Base-by-base conservation (phyloP, 2,329 filamentous ascomycete species). In the Neobulgaria alba region DNA sequence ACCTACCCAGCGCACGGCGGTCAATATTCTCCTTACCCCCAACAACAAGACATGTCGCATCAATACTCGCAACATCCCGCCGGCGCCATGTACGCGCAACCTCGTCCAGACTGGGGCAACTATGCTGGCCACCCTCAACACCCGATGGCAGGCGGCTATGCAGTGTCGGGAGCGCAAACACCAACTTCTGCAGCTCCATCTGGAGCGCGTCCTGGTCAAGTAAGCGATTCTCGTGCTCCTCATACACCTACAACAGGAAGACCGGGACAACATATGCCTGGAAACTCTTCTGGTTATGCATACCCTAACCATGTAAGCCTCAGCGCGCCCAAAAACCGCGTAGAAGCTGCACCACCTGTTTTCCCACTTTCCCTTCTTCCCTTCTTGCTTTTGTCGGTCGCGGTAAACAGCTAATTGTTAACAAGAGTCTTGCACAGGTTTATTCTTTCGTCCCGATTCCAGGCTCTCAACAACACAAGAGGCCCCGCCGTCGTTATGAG, bases 391-490 rank as follows among this genome's bases (percentile, higher is more conserved):
- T n/a, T n/a, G n/a, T n/a, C n/a, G n/a, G n/a, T n/a, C n/a, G n/a
- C n/a, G 23, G 14, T 45, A 48, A 45, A 33, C 36, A 42, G 35
- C 50, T 52, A 45, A 54, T 48, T 49, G 50, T 49, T 46, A 45
- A 52, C 42, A 54, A 75, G 54, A 69, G 63, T 53, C 59, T 75
- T 29, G 73, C 67, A n/a, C 74, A 95, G 75, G 90, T 98, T 30
- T 96, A 96, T 62, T 95, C 89, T 0, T 96, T 98, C 59, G 92
- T 96, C 21, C 90, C 92, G 0, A 96, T 96, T 57, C 92, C 92
- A 2, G 92, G 92, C 49, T 87, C 90, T 10, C 89, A 95, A 61
- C 92, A 98, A 62, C 90, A 96, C 63, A 98, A 98, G 70, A 79
- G 92, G 43, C 92, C 92, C 10, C 78, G 92, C 50, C 75, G 92